phyloP scores from a whole-genome alignment of 495 filamentous ascomycete species.

The Astrothelium subdiscretum region DNA sequence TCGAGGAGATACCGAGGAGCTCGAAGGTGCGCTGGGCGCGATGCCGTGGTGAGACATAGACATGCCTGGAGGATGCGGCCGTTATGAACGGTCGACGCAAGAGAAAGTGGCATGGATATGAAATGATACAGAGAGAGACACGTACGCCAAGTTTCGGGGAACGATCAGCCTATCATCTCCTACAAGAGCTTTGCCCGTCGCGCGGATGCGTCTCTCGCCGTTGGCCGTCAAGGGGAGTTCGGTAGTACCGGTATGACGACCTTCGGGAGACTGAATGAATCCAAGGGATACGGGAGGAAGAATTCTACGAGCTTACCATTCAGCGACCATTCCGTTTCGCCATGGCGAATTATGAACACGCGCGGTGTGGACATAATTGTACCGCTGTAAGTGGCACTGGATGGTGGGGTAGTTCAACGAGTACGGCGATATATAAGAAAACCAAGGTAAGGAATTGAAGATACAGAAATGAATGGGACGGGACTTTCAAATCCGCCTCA shows the following conservation, averaged over 20 bases:
- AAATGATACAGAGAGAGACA: slow-evolving; percentile 34
- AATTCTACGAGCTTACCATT: slow-evolving; percentile 39
- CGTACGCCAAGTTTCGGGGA: slow-evolving; percentile 64
- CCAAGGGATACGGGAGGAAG: not conserved
- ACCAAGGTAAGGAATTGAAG: not conserved
- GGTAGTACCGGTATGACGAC: slow-evolving; percentile 70
- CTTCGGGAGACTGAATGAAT: not conserved
- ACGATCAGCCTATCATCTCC: slow-evolving; percentile 79
- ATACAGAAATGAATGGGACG: no score
- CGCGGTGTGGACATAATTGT: slow-evolving; percentile 51
- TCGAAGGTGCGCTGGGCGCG: slow-evolving; percentile 82
- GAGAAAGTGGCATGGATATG: not conserved
- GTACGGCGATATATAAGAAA: not conserved
- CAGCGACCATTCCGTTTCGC: slow-evolving; percentile 95
- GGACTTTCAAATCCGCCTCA: no score
- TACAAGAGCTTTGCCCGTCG: slow-evolving; percentile 73
- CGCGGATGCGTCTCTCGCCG: slow-evolving; percentile 72
- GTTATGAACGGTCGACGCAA: not conserved
- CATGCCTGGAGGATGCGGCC: slow-evolving; percentile 15
- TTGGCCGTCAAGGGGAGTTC: slow-evolving; percentile 79
- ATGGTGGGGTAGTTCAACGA: not conserved
- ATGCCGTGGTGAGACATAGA: slow-evolving; percentile 76
- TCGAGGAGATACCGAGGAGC: slow-evolving; percentile 55
- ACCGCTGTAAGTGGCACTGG: not conserved
- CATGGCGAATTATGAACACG: slow-evolving; percentile 87